These are phyloP conservation scores for Diplodia scrobiculata DNA, from an alignment of 2,329 filamentous ascomycete genomes.

Conservation along the genomic window DNA sequence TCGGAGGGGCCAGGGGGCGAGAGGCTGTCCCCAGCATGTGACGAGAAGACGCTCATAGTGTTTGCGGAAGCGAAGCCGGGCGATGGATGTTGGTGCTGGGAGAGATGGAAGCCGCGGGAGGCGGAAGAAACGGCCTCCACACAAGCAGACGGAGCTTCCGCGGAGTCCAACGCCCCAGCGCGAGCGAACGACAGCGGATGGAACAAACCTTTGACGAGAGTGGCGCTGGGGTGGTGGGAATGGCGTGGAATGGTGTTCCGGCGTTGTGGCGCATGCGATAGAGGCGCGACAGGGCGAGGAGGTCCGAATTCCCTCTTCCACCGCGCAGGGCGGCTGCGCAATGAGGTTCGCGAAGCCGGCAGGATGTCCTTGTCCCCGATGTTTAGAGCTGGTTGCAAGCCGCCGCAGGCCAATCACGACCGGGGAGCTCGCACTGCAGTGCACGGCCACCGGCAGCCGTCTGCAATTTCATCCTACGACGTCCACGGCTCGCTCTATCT, in stretches of 20 bases:
- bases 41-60: conserved; percentile 25
- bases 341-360: conserved; percentile 15
- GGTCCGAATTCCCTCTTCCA: neutral
- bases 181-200: neutral
- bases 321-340: conserved; percentile 1
- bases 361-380: conserved; percentile 17
- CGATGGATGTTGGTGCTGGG: neutral
- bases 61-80: neutral
- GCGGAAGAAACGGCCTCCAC: neutral
- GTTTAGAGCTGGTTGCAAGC: conserved; percentile 8
- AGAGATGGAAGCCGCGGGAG: neutral
- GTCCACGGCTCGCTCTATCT: neutral
- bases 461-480: neutral
- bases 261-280: conserved; percentile 13
- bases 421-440: neutral
- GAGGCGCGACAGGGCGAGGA: conserved; percentile 3
- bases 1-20: conserved; percentile 15
- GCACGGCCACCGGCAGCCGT: conserved; percentile 7
- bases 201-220: neutral
- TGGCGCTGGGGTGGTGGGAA: neutral
- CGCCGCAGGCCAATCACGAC: conserved; percentile 20
- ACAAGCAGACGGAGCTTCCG: neutral
- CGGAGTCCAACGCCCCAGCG: neutral
- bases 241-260: neutral
- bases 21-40: neutral